phyloP scores from a whole-genome alignment of 2,329 filamentous ascomycete species.

The Microdochium trichocladiopsis region DNA sequence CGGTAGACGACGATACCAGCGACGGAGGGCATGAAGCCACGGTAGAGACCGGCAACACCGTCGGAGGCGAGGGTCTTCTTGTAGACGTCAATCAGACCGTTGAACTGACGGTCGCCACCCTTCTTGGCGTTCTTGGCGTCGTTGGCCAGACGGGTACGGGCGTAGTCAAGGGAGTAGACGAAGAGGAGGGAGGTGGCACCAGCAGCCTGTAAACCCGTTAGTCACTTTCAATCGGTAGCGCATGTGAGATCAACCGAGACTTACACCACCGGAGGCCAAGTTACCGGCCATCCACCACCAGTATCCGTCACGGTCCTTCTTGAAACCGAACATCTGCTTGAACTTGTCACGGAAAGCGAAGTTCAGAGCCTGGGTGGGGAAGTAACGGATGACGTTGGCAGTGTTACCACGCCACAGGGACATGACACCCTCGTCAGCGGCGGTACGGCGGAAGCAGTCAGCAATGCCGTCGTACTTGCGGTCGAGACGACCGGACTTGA shows the following conservation, averaged over 20 bases:
- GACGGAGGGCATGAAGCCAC: slow-evolving; percentile 99
- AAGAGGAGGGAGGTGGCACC: slow-evolving; percentile 99
- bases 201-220: slow-evolving; percentile 61
- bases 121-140: slow-evolving; percentile 98
- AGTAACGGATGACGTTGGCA: slow-evolving; percentile 99
- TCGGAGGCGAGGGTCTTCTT: slow-evolving; percentile 98
- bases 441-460: slow-evolving; percentile 95
- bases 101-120: slow-evolving; percentile 98
- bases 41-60: slow-evolving; percentile 99
- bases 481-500: slow-evolving; percentile 97
- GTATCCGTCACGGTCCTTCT: slow-evolving; percentile 99
- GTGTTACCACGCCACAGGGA: slow-evolving; percentile 99
- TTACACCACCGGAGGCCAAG: slow-evolving; percentile 99
- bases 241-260: slow-evolving; percentile 43
- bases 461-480: slow-evolving; percentile 89
- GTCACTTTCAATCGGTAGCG: slow-evolving; percentile 2
- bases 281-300: slow-evolving; percentile 99
- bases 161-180: slow-evolving; percentile 99
- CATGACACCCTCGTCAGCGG: slow-evolving; percentile 84
- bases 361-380: slow-evolving; percentile 99
- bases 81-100: slow-evolving; percentile 99
- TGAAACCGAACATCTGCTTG: slow-evolving; percentile 99
- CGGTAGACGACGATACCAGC: slow-evolving; percentile 99
- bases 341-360: slow-evolving; percentile 99
- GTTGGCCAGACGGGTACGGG: slow-evolving; percentile 99